These are phyloP conservation scores for Metschnikowia continentalis DNA, from an alignment of 805 yeast genomes.

Conservation along the genomic window DNA sequence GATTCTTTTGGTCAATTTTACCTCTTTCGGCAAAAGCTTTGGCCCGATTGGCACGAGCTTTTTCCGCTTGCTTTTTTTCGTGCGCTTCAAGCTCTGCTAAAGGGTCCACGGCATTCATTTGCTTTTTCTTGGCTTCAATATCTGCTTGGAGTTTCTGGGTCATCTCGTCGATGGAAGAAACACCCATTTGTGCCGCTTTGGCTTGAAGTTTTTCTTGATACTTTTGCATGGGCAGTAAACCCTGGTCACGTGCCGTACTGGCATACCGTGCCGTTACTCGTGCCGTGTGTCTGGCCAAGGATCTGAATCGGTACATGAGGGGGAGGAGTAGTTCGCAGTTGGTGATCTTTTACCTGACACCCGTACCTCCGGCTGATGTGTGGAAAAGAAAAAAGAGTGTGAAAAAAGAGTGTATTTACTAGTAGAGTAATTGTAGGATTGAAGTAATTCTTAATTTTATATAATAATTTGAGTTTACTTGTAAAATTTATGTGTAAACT, in stretches of 20 bases:
- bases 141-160: constrained; percentile 58
- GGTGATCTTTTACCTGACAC: background rate
- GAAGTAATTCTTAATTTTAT: too few species aligned
- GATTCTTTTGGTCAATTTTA: constrained; percentile 32
- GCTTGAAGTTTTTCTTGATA: constrained; percentile 32
- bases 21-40: constrained; percentile 22
- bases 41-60: constrained; percentile 18
- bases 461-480: too few species aligned
- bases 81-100: constrained; percentile 59
- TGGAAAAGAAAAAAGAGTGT: too few species aligned
- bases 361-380: too few species aligned
- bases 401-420: too few species aligned
- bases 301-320: background rate
- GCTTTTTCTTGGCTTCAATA: constrained; percentile 51
- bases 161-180: constrained; percentile 51
- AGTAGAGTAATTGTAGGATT: too few species aligned
- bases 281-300: background rate
- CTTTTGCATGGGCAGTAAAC: constrained; percentile 5
- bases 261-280: background rate
- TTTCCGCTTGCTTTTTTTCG: constrained; percentile 37
- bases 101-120: constrained; percentile 64
- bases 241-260: background rate
- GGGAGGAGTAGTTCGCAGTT: background rate
- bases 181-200: constrained; percentile 35
- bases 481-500: too few species aligned